Percentiles rank a stretch among this genome's conserved stretches.
Conservation (phyloP, 1,139 yeast species). For the Sugiyamaella pinicola region DNA sequence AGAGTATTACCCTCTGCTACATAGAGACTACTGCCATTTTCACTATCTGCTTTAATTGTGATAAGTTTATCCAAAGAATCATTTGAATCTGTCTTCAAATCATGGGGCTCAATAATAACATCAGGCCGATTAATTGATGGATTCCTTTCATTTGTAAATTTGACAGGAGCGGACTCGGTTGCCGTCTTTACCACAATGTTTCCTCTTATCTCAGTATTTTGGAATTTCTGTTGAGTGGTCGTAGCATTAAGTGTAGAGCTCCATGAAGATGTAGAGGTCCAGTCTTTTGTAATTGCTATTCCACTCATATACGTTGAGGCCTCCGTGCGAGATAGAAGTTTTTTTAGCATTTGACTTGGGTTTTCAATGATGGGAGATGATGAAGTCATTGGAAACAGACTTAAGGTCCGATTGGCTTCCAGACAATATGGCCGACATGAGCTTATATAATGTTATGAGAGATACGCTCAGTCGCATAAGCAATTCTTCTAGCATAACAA, state of each 20-base stretch:
- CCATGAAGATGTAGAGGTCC: background rate
- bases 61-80: background rate
- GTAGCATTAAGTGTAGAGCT: background rate
- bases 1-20: background rate
- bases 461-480: background rate
- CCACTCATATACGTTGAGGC: background rate
- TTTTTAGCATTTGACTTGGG: background rate
- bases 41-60: background rate
- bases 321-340: background rate
- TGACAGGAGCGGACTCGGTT: background rate
- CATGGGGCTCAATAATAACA: background rate
- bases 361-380: background rate
- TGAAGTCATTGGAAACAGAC: background rate
- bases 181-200: background rate
- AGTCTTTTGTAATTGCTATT: background rate
- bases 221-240: background rate
- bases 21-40: background rate
- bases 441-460: background rate
- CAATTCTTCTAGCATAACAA: background rate
- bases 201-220: background rate
- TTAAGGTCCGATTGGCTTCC: background rate
- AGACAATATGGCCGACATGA: background rate
- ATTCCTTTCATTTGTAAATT: background rate
- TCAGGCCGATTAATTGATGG: background rate
- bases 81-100: background rate